Evolutionary conservation across 2,329 filamentous ascomycete species (phyloP).

Genomic region (Cercospora canescens): DNA sequence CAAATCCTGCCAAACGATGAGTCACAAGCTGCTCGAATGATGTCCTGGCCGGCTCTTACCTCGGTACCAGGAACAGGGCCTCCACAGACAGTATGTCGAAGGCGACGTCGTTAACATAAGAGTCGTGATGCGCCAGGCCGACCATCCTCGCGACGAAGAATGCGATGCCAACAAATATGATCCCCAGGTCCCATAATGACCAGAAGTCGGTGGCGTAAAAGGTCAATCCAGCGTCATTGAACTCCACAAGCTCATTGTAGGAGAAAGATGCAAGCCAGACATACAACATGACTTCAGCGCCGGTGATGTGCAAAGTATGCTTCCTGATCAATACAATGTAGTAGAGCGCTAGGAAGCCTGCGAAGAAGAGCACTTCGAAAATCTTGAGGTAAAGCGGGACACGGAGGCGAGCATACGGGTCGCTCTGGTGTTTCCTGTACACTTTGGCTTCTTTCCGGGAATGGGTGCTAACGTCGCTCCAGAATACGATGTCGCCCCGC

Average conservation of each 20-base stretch:
- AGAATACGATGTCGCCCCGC: slow-evolving; percentile 84
- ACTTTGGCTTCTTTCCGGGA: slow-evolving; percentile 74
- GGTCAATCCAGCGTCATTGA: slow-evolving; percentile 79
- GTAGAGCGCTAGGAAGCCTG: slow-evolving; percentile 74
- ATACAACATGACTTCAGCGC: slow-evolving; percentile 72
- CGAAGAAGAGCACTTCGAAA: slow-evolving; percentile 81
- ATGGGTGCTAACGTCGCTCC: slow-evolving; percentile 73
- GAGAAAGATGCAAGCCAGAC: slow-evolving; percentile 85
- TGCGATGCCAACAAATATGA: slow-evolving; percentile 40
- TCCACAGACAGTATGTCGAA: slow-evolving; percentile 91
- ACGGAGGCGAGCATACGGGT: slow-evolving; percentile 72
- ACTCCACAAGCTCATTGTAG: slow-evolving; percentile 76
- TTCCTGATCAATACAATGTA: slow-evolving; percentile 81
- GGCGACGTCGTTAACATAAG: slow-evolving; percentile 69
- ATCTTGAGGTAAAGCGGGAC: slow-evolving; percentile 83
- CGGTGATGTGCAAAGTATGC: slow-evolving; percentile 63
- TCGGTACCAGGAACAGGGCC: slow-evolving; percentile 83
- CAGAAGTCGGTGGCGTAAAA: slow-evolving; percentile 85
- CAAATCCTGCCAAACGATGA: slow-evolving; percentile 61
- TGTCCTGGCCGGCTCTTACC: slow-evolving; percentile 38
- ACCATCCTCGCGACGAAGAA: slow-evolving; percentile 70
- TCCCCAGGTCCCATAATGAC: slow-evolving; percentile 62
- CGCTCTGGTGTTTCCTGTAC: slow-evolving; percentile 66
- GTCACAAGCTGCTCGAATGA: neutral
- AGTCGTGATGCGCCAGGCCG: slow-evolving; percentile 62